Evolutionary conservation across 345 rosid genomes (phyloP), one percentile per base, ranked within the genome.

Genomic region (Raphanus sativus): DNA sequence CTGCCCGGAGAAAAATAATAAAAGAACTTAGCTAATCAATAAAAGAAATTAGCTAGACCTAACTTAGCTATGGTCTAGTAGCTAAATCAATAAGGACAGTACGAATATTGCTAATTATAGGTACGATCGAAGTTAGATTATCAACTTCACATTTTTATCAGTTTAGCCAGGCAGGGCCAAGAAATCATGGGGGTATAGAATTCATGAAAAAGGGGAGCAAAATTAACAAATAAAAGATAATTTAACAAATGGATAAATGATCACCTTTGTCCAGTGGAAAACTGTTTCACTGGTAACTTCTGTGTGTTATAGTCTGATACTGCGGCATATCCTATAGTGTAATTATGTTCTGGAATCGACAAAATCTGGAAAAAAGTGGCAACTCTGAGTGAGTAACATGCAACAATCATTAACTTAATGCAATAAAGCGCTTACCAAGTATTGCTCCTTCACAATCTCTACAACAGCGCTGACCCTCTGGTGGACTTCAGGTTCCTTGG

Each of bases 361-460:
- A 95, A 83, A 82, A 95, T 92, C 99, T 95, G 98, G 24, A 69
- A 65, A 75, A 75, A 24, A 75, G 45, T 75, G 55, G 26, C 9
- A 65, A 30, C 38, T 68, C 65, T 73, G 80, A 71, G 74, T 68
- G 80, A 71, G 74, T 68, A 42, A 52, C 73, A 75, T 75, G 80
- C 77, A 81, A 45, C 40, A 24, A 64, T 79, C 25, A 71, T 33
- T 29, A 79, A 79, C 60, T 34, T n/a, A 25, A 48, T 26, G 55
- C 70, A 61, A 59, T 38, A 17, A 59, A 72, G 42, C 3, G 85
- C 93, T 83, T 85, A 79, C 99, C 98, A 95, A 78, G 87, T 95
- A 92, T 80, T 91, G 86, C 83, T 92, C 99, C 83, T 95, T 95
- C 82, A 89, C 97, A 76, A 95, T 89, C 89, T 95, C 99, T 65